Evolutionary conservation across 805 yeast genomes (phyloP).

Genomic region (Saccharomycopsis amapae): DNA sequence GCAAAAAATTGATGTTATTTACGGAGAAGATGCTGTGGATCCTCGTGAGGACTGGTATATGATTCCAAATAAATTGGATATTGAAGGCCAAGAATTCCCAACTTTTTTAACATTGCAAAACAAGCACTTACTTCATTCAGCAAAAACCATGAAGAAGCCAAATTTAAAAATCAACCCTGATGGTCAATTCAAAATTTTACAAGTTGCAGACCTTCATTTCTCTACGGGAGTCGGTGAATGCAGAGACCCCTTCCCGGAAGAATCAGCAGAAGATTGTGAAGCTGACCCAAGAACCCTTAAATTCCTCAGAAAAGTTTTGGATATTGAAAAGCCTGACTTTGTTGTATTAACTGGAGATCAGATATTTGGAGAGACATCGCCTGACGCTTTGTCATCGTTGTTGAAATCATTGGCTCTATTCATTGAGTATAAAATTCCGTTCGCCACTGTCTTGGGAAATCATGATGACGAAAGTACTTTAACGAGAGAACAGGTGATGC

Average conservation of each 20-base stretch:
- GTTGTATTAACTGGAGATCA: conserved; percentile 91
- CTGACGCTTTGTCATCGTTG: conserved; percentile 78
- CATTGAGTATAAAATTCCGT: conserved; percentile 64
- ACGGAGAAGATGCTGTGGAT: conserved; percentile 56
- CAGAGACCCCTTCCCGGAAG: conserved; percentile 60
- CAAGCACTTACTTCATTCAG: conserved; percentile 4
- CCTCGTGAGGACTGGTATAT: conserved; percentile 61
- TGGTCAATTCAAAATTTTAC: conserved; percentile 68
- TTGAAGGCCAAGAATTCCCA: conserved; percentile 17
- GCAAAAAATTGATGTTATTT: conserved; percentile 53
- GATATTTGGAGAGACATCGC: conserved; percentile 69
- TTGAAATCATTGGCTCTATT: conserved; percentile 70
- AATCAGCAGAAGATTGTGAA: conserved; percentile 43
- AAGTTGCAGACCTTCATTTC: conserved; percentile 87
- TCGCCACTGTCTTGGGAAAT: conserved; percentile 82
- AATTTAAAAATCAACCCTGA: conserved; percentile 32
- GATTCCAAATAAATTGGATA: conserved; percentile 25
- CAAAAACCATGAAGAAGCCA: conserved; percentile 22
- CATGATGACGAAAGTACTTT: conserved; percentile 88
- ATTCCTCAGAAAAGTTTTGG: conserved; percentile 59
- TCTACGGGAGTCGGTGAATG: conserved; percentile 81
- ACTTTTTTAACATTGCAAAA: conserved; percentile 15
- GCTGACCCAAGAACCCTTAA: conserved; percentile 70
- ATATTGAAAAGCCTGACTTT: conserved; percentile 73
- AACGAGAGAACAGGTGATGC: conserved; percentile 52